Conservation (phyloP, 345 rosid genomes). For the Orychophragmus violaceus region DNA sequence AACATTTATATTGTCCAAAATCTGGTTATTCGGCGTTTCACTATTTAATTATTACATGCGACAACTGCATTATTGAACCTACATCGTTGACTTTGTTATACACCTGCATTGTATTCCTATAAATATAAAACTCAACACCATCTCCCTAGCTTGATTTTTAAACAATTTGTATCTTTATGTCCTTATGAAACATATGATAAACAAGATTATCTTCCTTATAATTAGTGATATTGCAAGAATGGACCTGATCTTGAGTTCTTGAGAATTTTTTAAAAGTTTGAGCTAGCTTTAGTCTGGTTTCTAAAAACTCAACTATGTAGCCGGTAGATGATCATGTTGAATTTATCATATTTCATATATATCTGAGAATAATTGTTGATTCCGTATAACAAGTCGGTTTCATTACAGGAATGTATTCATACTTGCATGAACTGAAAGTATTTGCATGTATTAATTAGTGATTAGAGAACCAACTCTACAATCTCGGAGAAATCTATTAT, state of each 20-base stretch:
- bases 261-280: not conserved
- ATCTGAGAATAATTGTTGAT: not conserved
- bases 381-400: not conserved
- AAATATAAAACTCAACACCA: not conserved
- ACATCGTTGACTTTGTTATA: constrained; percentile 8
- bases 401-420: not conserved
- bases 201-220: no score
- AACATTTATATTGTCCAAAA: constrained; percentile 18
- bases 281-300: not conserved
- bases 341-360: not conserved
- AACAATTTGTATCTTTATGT: no score
- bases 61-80: constrained; percentile 13
- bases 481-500: not conserved
- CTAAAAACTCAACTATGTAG: not conserved
- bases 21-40: constrained; percentile 24
- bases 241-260: not conserved
- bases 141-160: no score
- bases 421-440: not conserved
- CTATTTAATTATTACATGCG: constrained; percentile 17
- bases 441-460: not conserved
- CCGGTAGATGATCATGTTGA: not conserved
- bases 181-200: no score
- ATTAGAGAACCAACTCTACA: not conserved
- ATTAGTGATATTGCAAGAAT: not conserved
- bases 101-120: not conserved